Evolutionary conservation across 805 yeast genomes (phyloP), one percentile per base, ranked within the genome.

Genomic region (Suhomyces kilbournensis): DNA sequence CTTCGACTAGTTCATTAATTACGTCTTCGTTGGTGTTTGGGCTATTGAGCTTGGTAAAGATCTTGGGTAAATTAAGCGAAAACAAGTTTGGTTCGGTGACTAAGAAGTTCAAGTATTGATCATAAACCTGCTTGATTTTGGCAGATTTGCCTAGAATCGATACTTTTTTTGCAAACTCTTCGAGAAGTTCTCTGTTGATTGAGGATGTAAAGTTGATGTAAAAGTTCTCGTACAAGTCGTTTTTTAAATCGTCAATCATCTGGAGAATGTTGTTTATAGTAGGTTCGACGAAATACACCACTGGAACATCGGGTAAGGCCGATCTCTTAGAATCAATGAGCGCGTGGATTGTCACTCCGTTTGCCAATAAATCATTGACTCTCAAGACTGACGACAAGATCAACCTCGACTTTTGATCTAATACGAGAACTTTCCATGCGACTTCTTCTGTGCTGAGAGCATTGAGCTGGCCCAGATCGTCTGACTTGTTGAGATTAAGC

Each of bases 241-340:
- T 73, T 28, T 81, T 80, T 51, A 94, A 70, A 66, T 94, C 99
- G 47, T 81, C 78, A 9, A 89, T 80, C 35, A 94, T 88, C 30
- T 71, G 64, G 28, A 80, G 72, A 42, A 94, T 76, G 65, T 94
- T 94, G 46, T 82, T 93, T 25, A 79, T 74, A 0, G 94, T 88
- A 5, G 99, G 98, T 53, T 88, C 87, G 32, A 94, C 86, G 61
- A 94, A 93, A 70, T 94, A 94, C 45, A 94, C 82, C 3, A 84
- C 98, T 0, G 98, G 97, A 12, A 93, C 98, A 62, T 94, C 99
- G 1, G 96, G 92, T 48, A 94, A 77, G 1, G 93, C 80, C n/a
- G 92, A 82, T 55, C 99, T 77, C 53, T 80, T 82, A 46, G 90
- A 77, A 51, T 77, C 76, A 50, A 93, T 83, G 47, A 88, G 70